phyloP scores from a whole-genome alignment of 2,329 filamentous ascomycete species.

The Clarireedia paspali region DNA sequence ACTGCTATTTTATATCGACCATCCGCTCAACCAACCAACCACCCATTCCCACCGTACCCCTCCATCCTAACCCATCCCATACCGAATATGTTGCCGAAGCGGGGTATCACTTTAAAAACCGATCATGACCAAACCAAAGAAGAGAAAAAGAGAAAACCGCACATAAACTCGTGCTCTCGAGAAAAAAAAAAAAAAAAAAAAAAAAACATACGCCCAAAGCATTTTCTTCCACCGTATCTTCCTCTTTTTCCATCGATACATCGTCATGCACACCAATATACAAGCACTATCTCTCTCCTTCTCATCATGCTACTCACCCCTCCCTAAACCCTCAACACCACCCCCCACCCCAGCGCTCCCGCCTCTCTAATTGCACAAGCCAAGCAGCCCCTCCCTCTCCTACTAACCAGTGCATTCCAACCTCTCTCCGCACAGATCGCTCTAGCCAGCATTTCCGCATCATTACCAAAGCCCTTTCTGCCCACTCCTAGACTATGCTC shows the following conservation, averaged over 20 bases:
- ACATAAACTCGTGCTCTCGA: not conserved
- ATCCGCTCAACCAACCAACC: not conserved
- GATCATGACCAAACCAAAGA: not conserved
- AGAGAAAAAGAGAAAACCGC: not conserved
- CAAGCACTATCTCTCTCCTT: not conserved
- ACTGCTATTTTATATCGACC: not conserved
- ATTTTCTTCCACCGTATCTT: not conserved
- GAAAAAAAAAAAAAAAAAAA: too few relatives aligned
- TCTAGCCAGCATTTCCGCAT: constrained; percentile 62
- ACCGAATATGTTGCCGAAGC: not conserved
- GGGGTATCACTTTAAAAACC: constrained; percentile 8
- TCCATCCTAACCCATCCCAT: not conserved
- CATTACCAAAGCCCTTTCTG: constrained; percentile 38
- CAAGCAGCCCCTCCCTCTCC: constrained; percentile 60
- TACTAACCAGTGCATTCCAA: constrained; percentile 65
- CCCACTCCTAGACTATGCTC: not conserved
- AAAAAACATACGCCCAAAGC: not conserved
- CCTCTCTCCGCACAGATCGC: constrained; percentile 68
- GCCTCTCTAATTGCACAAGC: constrained; percentile 70
- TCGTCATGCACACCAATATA: not conserved
- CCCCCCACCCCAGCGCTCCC: constrained; percentile 54
- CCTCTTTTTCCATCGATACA: not conserved
- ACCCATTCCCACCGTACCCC: not conserved
- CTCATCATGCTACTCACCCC: not conserved
- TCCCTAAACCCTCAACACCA: constrained; percentile 22